Evolutionary conservation across 73 alveolate genomes (phyloP).

Genomic region (Tetrahymena elliotti): DNA sequence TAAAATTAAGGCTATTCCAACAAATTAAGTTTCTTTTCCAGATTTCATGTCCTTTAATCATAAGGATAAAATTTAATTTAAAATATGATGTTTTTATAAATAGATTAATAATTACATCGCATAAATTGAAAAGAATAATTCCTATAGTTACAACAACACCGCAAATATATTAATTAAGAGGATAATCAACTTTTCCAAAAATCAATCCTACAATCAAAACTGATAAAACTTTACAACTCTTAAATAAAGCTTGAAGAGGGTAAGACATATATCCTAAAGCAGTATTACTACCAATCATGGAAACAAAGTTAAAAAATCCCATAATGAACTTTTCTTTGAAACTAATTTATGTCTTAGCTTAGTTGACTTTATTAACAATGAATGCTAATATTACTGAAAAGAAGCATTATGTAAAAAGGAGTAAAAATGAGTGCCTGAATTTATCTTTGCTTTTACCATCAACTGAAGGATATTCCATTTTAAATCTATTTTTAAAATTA

Average conservation of each 20-base stretch:
- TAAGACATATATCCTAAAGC: conserved; percentile 24
- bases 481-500: conserved; percentile 2
- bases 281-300: conserved; percentile 12
- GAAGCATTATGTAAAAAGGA: not conserved
- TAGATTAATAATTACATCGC: not conserved
- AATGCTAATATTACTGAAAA: not conserved
- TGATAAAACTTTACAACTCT: conserved; percentile 39
- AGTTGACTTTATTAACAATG: not conserved
- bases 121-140: not conserved
- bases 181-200: conserved; percentile 7
- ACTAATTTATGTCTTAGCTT: not conserved
- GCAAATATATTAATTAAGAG: conserved; percentile 2
- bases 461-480: conserved; percentile 6
- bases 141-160: conserved; percentile 27
- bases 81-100: not conserved
- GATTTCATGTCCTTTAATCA: not conserved
- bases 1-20: conserved; percentile 9
- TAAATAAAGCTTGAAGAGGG: conserved; percentile 35
- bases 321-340: not conserved
- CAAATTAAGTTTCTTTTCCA: not conserved
- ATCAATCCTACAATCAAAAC: conserved; percentile 29
- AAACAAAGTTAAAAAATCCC: conserved; percentile 19
- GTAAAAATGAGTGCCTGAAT: conserved; percentile 1
- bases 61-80: not conserved
- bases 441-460: conserved; percentile 11